Conservation (phyloP, 768 basidiomycete genomes). For the Plicaturopsis crispa region DNA sequence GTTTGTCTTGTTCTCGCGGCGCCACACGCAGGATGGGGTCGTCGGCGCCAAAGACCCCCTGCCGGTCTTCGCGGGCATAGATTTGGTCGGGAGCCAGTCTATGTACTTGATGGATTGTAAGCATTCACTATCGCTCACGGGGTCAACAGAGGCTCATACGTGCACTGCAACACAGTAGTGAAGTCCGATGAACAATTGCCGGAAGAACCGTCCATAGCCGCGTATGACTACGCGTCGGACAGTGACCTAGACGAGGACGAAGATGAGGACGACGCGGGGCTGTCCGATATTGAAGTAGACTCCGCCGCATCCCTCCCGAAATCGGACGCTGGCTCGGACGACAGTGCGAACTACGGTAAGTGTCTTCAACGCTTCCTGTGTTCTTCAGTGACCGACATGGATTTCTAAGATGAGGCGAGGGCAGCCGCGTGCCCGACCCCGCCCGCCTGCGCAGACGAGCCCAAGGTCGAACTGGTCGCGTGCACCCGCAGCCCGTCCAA, state of each 20-base stretch:
- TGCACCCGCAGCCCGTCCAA: neutral
- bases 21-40: neutral
- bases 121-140: neutral
- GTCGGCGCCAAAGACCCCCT: neutral
- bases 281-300: too few species aligned
- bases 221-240: constrained; percentile 8
- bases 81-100: neutral
- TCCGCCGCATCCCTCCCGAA: neutral
- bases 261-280: neutral
- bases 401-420: neutral
- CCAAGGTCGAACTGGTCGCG: too few species aligned
- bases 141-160: neutral
- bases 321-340: neutral
- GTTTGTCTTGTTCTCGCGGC: neutral
- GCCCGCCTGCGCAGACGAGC: neutral
- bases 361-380: neutral
- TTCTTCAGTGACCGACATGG: neutral
- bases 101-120: neutral
- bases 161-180: neutral
- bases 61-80: neutral
- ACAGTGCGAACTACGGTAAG: too few species aligned
- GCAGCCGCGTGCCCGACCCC: neutral
- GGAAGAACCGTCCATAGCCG: neutral
- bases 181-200: neutral
- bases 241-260: constrained; percentile 4